Evolutionary conservation across 768 basidiomycete species (phyloP).

Genomic region (Suillus alpinus): DNA sequence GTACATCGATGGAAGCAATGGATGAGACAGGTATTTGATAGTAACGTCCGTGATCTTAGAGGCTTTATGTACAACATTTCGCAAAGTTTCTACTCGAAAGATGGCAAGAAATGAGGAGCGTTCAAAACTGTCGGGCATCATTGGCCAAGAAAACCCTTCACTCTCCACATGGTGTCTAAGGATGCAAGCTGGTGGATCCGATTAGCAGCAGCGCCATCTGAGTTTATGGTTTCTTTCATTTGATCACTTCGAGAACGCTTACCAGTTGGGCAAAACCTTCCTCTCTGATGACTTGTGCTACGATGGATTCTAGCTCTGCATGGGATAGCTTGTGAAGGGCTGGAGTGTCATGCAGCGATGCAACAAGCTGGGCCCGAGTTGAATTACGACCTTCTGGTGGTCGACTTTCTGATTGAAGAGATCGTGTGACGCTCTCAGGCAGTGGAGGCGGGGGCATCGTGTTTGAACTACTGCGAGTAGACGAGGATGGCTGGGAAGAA

Average conservation of each 20-base stretch:
- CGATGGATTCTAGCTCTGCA: constrained; percentile 50
- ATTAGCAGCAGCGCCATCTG: constrained; percentile 2
- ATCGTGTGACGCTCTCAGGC: constrained; percentile 15
- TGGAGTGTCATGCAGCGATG: constrained; percentile 43
- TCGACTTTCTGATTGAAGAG: background rate
- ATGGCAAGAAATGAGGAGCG: background rate
- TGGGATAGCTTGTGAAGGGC: constrained; percentile 54
- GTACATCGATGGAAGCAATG: constrained; percentile 37
- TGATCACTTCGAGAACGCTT: constrained; percentile 14
- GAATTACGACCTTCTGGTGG: constrained; percentile 3
- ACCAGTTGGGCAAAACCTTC: constrained; percentile 80
- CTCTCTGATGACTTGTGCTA: constrained; percentile 64
- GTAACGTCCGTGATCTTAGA: background rate
- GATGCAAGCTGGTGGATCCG: constrained; percentile 44
- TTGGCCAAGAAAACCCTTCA: constrained; percentile 37
- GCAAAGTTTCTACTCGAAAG: background rate
- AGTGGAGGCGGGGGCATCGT: constrained; percentile 32
- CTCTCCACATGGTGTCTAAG: constrained; percentile 51
- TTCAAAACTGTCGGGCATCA: constrained; percentile 3
- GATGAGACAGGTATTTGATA: constrained; percentile 13
- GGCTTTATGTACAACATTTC: background rate
- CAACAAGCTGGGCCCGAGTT: constrained; percentile 25
- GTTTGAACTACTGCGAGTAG: constrained; percentile 16
- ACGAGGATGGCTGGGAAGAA: constrained; percentile 32
- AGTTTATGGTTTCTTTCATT: background rate